phyloP scores from a whole-genome alignment of 2,329 filamentous ascomycete genomes.

The Calycina herbarum region DNA sequence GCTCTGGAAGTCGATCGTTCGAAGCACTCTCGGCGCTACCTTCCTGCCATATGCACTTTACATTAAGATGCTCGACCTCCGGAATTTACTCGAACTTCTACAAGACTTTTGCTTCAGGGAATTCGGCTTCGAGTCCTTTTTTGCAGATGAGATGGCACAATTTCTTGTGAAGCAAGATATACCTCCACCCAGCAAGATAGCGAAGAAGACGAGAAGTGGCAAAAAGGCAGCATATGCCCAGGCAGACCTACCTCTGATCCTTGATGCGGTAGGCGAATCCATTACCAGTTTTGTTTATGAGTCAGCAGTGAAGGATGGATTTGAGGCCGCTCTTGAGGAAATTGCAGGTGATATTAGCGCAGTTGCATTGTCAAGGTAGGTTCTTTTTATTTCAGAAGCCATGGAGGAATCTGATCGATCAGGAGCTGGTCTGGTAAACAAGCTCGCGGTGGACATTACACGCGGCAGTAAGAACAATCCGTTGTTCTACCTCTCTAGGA shows the following conservation, averaged over 20 bases:
- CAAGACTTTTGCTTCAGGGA: conserved; percentile 41
- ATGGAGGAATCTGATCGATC: background rate
- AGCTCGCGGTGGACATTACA: no score
- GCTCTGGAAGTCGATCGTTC: conserved; percentile 67
- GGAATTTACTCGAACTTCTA: conserved; percentile 60
- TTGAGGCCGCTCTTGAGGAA: conserved; percentile 54
- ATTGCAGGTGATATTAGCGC: conserved; percentile 57
- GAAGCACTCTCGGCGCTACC: conserved; percentile 62
- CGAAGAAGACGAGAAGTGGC: conserved; percentile 25
- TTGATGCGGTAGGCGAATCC: conserved; percentile 54
- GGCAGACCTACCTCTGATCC: conserved; percentile 41
- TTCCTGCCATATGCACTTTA: conserved; percentile 70
- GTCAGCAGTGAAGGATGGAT: conserved; percentile 42
- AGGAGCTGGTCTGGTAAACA: background rate
- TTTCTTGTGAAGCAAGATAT: conserved; percentile 37
- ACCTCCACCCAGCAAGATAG: conserved; percentile 27
- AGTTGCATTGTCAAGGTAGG: conserved; percentile 45
- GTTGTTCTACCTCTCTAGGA: no score
- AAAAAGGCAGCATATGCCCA: conserved; percentile 23
- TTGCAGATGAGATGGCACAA: conserved; percentile 41
- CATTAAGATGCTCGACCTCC: conserved; percentile 62
- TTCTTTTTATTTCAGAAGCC: background rate
- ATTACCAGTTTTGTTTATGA: conserved; percentile 53
- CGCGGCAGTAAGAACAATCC: no score
- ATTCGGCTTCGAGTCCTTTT: conserved; percentile 40